Base-by-base conservation (phyloP, 495 filamentous ascomycete species). In the Pyrenopolyporus hunteri region DNA sequence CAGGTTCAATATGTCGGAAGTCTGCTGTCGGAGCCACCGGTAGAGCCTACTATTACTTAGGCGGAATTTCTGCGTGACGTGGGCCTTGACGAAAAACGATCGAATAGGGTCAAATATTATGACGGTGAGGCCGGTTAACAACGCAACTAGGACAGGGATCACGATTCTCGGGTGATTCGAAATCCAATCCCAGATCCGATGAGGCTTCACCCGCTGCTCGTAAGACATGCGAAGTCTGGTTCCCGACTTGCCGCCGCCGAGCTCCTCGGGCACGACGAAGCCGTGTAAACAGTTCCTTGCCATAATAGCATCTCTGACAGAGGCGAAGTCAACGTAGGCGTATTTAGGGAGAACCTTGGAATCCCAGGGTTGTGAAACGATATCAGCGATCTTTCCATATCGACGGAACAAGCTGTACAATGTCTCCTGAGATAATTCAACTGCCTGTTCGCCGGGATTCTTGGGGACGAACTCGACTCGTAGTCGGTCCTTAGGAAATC, bases 231-330 rank as follows among this genome's bases (percentile, higher is more conserved):
- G 87, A 50, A 98, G 74, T 8, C 81, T 80, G 0, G 92, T 92
- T 3, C 87, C 86, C n/a, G 70, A 66, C 63, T 87, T 89, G 11
- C 89, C 91, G 32, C 91, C 91, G 5, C 87, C 87, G 10, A 74
- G 71, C 35, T 80, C 77, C 45, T 87, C 87, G 0, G 79, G 68
- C 3, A 95, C 80, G 3, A 80, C 79, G 59, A 88, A 91, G 0
- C 94, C 95, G 73, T 98, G 95, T 76, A 97, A 79, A 75, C 93
- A 98, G 62, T 95, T 97, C 57, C 89, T 87, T 6, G 93, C 93
- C 82, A 92, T 90, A 47, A 94, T 88, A 3, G 91, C 84, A 66
- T 86, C 86, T 31, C 88, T 82, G 14, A 88, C 79, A 6, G 79
- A 75, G 4, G 80, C 74, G 66, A 93, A 97, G 57, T 93, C 89